Conservation (phyloP, 306 rosid species). For the Acmispon strigosus region DNA sequence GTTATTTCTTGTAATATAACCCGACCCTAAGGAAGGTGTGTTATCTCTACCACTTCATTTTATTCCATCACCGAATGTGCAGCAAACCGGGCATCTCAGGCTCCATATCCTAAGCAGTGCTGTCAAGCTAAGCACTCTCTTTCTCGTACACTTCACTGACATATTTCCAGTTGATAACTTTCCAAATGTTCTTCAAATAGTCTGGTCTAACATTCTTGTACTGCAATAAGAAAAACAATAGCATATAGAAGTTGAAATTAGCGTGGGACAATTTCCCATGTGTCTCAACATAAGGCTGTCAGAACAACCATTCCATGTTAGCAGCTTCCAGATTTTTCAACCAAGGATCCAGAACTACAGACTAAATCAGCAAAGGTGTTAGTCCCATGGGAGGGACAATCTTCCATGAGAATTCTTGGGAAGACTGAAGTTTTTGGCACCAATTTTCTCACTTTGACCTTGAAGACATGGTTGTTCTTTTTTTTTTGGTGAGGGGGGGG, state of each 20-base stretch:
- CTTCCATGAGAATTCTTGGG: too few relatives aligned
- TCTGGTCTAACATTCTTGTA: constrained; percentile 97
- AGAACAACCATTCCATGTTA: too few relatives aligned
- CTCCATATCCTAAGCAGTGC: not conserved
- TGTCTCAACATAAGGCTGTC: too few relatives aligned
- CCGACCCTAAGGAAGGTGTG: not conserved
- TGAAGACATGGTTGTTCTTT: too few relatives aligned
- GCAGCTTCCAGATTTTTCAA: too few relatives aligned
- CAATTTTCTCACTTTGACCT: too few relatives aligned
- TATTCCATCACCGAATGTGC: constrained; percentile 20
- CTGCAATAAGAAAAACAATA: constrained; percentile 46
- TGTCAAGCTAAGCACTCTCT: constrained; percentile 37
- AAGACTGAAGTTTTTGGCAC: too few relatives aligned
- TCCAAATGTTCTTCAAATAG: constrained; percentile 96
- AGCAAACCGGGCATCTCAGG: constrained; percentile 13
- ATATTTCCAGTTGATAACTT: constrained; percentile 85
- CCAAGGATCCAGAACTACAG: too few relatives aligned
- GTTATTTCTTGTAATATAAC: not conserved
- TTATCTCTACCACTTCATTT: constrained; percentile 14
- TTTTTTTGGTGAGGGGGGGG: too few relatives aligned
- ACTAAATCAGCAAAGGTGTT: too few relatives aligned
- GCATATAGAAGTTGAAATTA: not conserved
- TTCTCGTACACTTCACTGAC: constrained; percentile 62
- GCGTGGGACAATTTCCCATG: too few relatives aligned
- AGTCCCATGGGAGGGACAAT: too few relatives aligned